phyloP scores from a whole-genome alignment of 106 monocot species.

The Platanthera zijinensis region DNA sequence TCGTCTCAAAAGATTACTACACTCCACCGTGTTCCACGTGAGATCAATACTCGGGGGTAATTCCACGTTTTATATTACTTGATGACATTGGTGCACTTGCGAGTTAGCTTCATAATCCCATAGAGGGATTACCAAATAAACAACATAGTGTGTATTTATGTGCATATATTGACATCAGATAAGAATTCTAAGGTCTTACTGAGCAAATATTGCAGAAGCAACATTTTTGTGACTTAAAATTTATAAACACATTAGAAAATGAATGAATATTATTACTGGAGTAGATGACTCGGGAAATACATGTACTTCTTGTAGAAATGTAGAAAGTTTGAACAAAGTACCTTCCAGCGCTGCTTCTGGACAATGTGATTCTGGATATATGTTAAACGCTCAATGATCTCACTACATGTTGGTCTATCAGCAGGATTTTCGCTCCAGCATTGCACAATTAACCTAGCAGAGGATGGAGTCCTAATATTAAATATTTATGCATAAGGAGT shows the following conservation, averaged over 20 bases:
- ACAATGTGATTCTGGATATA: constrained; percentile 48
- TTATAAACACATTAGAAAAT: background rate
- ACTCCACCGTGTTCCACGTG: too few relatives aligned
- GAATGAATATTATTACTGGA: background rate
- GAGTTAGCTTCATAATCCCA: too few relatives aligned
- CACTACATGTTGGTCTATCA: constrained; percentile 62
- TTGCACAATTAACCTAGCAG: constrained; percentile 67
- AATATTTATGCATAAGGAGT: background rate
- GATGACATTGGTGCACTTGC: too few relatives aligned
- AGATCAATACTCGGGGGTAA: too few relatives aligned
- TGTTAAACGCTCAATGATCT: constrained; percentile 51
- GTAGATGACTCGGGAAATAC: background rate
- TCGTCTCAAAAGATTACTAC: too few relatives aligned
- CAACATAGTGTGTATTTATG: too few relatives aligned
- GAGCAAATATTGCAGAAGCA: constrained; percentile 1
- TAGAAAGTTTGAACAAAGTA: constrained; percentile 15
- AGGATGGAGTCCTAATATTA: background rate
- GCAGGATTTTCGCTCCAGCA: constrained; percentile 81
- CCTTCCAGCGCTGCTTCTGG: constrained; percentile 65
- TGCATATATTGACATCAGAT: too few relatives aligned
- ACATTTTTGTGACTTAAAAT: background rate
- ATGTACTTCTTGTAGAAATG: background rate
- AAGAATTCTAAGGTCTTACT: background rate
- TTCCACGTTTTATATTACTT: too few relatives aligned
- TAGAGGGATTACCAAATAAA: too few relatives aligned